Base-by-base conservation (phyloP, 495 filamentous ascomycete species). In the Tuber microsphaerosporum region DNA sequence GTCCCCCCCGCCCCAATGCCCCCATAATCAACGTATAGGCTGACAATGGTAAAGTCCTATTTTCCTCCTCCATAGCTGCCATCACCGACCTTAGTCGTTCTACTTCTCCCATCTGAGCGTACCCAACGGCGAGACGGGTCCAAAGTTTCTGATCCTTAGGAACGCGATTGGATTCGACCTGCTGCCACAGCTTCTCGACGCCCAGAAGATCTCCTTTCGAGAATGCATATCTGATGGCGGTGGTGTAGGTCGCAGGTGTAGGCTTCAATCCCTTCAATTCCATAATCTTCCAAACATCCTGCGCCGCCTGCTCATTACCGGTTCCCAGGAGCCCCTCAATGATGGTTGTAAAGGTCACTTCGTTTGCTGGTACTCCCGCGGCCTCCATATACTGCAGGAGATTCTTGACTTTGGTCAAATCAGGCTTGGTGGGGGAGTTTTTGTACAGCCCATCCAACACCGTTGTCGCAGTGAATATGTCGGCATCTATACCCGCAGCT, bases 141-240 rank as follows among this genome's bases (percentile, higher is more conserved):
- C 89, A 93, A 80, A 94, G 89, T 51, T 88, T 82, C 48, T 84
- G 82, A 83, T 93, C 90, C n/a, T 87, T 78, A 72, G 48, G 41
- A n/a, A 84, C 77, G 70, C 78, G 73, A 43, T 84, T 83, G 0
- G 81, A 73, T 19, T 81, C 78, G 43, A 86, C 76, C n/a, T 83
- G 75, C 41, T 87, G 85, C 34, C 85, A 84, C 20, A 93, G 83
- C 14, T 84, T 73, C 34, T 88, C 86, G 44, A 92, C 86, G 37
- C 88, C 88, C 1, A 81, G 83, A 41, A 91, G 77, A 79, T 92
- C n/a, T 81, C 20, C 70, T 76, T 81, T 85, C 6, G 82, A 56
- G 81, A 93, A 93, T 83, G 90, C 89, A 83, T 91, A 84, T n/a
- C 88, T 86, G n/a, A 90, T 80, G 12, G 94, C 85, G 79, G 89